Conservation (phyloP, 2,329 filamentous ascomycete genomes). For the Penicillium italicum region DNA sequence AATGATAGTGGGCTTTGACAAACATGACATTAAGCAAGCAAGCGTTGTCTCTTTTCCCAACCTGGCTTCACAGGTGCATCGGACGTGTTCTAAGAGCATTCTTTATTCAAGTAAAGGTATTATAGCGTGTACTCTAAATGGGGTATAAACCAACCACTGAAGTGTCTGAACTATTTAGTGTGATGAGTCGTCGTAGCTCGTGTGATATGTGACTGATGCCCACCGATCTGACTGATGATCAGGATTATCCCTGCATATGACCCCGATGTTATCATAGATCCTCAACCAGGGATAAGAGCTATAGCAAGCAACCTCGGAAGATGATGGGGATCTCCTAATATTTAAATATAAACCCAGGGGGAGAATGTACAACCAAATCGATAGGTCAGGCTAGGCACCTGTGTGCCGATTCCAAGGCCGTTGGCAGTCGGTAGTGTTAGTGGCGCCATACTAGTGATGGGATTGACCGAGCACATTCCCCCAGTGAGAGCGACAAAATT, state of each 20-base stretch:
- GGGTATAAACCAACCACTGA: background rate
- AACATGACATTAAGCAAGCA: background rate
- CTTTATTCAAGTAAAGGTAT: background rate
- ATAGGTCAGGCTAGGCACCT: background rate
- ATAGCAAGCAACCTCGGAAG: background rate
- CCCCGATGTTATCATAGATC: background rate
- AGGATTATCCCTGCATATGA: background rate
- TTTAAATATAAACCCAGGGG: background rate
- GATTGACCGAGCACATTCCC: background rate
- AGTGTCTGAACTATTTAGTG: background rate
- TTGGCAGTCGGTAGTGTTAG: background rate
- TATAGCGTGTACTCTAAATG: background rate
- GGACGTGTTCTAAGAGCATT: background rate
- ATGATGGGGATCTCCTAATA: background rate
- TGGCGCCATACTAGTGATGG: constrained; percentile 1
- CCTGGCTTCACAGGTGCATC: background rate
- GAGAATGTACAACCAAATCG: background rate
- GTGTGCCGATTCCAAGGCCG: background rate
- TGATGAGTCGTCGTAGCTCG: background rate
- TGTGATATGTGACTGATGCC: background rate
- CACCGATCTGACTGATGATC: background rate
- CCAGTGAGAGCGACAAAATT: background rate
- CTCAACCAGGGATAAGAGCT: background rate
- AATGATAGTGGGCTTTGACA: background rate
- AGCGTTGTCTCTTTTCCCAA: background rate